A percentile compares a stretch with the other conserved stretches of the same genome.
Evolutionary conservation across 2,329 filamentous ascomycete genomes (phyloP).

Genomic region (Fonsecaea erecta): DNA sequence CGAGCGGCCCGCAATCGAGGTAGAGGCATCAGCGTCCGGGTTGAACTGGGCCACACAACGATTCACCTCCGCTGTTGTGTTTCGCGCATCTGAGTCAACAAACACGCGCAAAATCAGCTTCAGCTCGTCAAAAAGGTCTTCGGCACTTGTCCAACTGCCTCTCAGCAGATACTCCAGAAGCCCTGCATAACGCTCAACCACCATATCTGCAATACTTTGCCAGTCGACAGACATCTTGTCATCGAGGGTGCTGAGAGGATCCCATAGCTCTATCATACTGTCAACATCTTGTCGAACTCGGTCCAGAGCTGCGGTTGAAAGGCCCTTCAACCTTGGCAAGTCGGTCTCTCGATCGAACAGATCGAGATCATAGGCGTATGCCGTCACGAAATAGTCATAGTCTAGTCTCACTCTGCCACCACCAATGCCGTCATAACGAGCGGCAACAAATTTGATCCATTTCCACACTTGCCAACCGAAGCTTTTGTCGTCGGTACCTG

Average conservation of each 20-base stretch:
- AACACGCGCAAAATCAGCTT: conserved; percentile 43
- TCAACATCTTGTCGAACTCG: conserved; percentile 52
- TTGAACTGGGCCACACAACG: conserved; percentile 46
- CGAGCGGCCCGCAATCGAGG: conserved; percentile 38
- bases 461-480: conserved; percentile 8
- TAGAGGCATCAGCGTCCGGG: conserved; percentile 26
- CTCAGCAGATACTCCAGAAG: conserved; percentile 53
- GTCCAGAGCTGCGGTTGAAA: conserved; percentile 42
- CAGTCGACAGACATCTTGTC: conserved; percentile 56
- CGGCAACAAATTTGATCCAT: conserved; percentile 29
- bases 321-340: conserved; percentile 49
- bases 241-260: conserved; percentile 28
- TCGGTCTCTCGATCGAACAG: conserved; percentile 47
- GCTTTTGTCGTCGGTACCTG: neutral
- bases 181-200: conserved; percentile 65
- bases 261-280: conserved; percentile 45
- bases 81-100: conserved; percentile 43
- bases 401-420: conserved; percentile 51
- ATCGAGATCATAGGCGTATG: conserved; percentile 51
- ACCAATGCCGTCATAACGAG: conserved; percentile 38
- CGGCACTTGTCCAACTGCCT: conserved; percentile 34
- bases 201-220: conserved; percentile 70
- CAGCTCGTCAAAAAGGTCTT: conserved; percentile 40
- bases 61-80: conserved; percentile 39
- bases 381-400: conserved; percentile 56